These are phyloP conservation scores for Cylindrotheca closterium DNA, from an alignment of 108 stramenopile genomes.

Conservation along the genomic window DNA sequence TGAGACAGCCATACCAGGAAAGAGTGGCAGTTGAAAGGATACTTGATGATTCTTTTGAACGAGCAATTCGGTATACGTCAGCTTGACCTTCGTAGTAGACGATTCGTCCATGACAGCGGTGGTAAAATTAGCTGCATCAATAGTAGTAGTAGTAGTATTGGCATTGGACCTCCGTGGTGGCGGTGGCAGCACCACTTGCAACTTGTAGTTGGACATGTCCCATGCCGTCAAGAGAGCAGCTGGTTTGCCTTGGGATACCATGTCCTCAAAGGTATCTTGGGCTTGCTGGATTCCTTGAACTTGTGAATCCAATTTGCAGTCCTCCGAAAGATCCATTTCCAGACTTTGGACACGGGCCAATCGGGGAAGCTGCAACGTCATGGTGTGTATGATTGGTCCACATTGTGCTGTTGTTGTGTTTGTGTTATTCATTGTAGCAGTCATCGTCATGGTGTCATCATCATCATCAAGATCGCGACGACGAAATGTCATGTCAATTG, in stretches of 20 bases:
- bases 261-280: not conserved
- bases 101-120: too few relatives aligned
- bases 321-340: not conserved
- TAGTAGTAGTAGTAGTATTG: too few relatives aligned
- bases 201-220: slow-evolving; percentile 7
- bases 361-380: not conserved
- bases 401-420: too few relatives aligned
- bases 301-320: not conserved
- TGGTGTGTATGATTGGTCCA: too few relatives aligned
- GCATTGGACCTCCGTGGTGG: too few relatives aligned
- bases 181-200: slow-evolving; percentile 8
- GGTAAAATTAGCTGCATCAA: too few relatives aligned
- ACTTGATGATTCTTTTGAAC: not conserved
- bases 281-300: not conserved
- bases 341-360: not conserved
- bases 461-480: too few relatives aligned
- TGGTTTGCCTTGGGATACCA: not conserved
- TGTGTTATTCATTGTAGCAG: too few relatives aligned
- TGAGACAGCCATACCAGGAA: slow-evolving; percentile 5
- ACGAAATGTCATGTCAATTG: too few relatives aligned
- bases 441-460: too few relatives aligned
- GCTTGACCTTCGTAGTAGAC: too few relatives aligned
- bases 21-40: slow-evolving; percentile 11
- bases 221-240: slow-evolving; percentile 3
- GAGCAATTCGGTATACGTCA: slow-evolving; percentile 4